Evolutionary conservation across 75 land plant genomes (phyloP).

Genomic region (Azolla pinnata): DNA sequence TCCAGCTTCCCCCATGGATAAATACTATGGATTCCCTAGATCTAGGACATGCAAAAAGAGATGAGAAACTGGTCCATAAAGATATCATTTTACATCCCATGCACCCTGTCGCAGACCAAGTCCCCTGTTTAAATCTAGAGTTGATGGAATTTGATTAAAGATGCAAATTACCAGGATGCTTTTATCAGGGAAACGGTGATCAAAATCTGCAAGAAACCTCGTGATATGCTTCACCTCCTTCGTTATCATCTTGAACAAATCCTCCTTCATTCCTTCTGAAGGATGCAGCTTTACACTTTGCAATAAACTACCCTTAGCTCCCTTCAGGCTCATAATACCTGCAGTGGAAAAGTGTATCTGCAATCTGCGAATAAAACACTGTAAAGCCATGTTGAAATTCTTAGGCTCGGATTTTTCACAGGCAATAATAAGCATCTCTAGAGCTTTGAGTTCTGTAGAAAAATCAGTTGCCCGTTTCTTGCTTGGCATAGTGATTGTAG

Average conservation of each 20-base stretch:
- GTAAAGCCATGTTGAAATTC: slow-evolving; percentile 39
- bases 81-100: too few relatives aligned
- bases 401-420: slow-evolving; percentile 55
- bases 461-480: slow-evolving; percentile 33
- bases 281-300: background rate
- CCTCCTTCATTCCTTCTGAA: slow-evolving; percentile 17
- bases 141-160: too few relatives aligned
- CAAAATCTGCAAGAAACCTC: slow-evolving; percentile 10
- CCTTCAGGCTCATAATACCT: slow-evolving; percentile 32
- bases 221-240: slow-evolving; percentile 67
- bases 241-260: slow-evolving; percentile 35
- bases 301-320: background rate
- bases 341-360: slow-evolving; percentile 49
- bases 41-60: too few relatives aligned
- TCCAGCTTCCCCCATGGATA: too few relatives aligned
- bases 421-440: slow-evolving; percentile 54
- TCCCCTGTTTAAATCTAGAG: too few relatives aligned
- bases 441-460: slow-evolving; percentile 55
- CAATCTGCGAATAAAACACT: slow-evolving; percentile 53
- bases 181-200: background rate
- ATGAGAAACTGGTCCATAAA: too few relatives aligned
- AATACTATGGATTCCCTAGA: too few relatives aligned
- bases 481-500: slow-evolving; percentile 7
- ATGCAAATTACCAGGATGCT: too few relatives aligned
- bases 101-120: too few relatives aligned